Conservation (phyloP, 768 basidiomycete species). For the Phaffia tasmanica region DNA sequence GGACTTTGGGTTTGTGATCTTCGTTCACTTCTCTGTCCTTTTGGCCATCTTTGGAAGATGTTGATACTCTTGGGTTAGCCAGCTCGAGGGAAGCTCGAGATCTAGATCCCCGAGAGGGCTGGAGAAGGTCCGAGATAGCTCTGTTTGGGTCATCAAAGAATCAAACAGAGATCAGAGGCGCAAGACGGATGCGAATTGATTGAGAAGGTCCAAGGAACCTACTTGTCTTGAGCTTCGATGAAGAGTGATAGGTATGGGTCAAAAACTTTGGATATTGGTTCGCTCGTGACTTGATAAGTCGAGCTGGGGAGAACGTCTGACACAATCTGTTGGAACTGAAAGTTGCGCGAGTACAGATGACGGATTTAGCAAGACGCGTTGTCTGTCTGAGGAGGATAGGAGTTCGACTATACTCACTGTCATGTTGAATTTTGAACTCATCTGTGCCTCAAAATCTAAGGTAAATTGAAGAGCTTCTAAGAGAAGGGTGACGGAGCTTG, state of each 20-base stretch:
- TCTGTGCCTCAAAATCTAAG: constrained; percentile 71
- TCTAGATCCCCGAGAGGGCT: constrained; percentile 57
- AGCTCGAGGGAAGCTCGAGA: constrained; percentile 58
- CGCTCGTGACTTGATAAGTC: constrained; percentile 38
- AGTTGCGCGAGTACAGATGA: neutral
- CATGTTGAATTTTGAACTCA: constrained; percentile 70
- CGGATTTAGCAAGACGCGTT: neutral
- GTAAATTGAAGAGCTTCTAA: constrained; percentile 79
- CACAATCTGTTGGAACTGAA: constrained; percentile 32
- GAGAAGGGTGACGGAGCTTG: constrained; percentile 63
- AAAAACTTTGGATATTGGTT: constrained; percentile 70
- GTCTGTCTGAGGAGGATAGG: constrained; percentile 6
- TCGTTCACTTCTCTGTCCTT: constrained; percentile 41
- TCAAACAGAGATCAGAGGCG: neutral
- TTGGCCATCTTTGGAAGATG: constrained; percentile 15
- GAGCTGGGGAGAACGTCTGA: constrained; percentile 18
- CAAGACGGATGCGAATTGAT: neutral
- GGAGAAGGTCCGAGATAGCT: constrained; percentile 80
- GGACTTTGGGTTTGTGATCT: constrained; percentile 50
- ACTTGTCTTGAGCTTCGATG: constrained; percentile 94
- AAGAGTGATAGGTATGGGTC: constrained; percentile 87
- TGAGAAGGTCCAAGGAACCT: constrained; percentile 27
- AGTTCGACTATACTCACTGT: constrained; percentile 39
- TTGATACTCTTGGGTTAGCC: neutral
- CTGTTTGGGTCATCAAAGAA: constrained; percentile 40